Conservation (phyloP, 1,284 basidiomycete genomes). For the Gomphus bonarii region DNA sequence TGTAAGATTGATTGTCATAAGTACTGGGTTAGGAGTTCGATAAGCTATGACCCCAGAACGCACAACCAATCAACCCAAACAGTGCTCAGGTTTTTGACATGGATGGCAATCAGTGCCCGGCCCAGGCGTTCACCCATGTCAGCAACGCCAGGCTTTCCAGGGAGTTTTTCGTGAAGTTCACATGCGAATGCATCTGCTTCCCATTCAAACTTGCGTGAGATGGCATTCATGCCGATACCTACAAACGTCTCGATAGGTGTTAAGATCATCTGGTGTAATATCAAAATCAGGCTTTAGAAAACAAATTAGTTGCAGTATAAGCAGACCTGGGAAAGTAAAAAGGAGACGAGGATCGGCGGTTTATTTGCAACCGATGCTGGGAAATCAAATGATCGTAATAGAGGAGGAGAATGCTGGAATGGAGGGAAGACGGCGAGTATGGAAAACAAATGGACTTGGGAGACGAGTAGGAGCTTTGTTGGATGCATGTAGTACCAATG, state of each 20-base stretch:
- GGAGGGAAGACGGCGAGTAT: conserved; percentile 86
- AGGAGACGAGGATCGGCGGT: conserved; percentile 82
- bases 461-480: conserved; percentile 76
- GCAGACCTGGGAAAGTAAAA: conserved; percentile 72
- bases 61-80: conserved; percentile 87
- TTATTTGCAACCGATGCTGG: conserved; percentile 48
- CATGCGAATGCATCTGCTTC: conserved; percentile 80
- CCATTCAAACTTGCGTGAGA: conserved; percentile 82
- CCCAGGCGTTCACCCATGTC: conserved; percentile 77
- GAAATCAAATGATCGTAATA: conserved; percentile 86
- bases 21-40: neutral
- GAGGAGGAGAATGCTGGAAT: conserved; percentile 79
- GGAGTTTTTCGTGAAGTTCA: conserved; percentile 37
- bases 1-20: conserved; percentile 20
- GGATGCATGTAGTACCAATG: conserved; percentile 93
- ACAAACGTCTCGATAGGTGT: conserved; percentile 76
- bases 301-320: neutral
- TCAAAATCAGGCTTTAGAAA: neutral
- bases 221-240: conserved; percentile 66
- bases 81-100: conserved; percentile 84
- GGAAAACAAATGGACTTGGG: conserved; percentile 80
- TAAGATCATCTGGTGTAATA: conserved; percentile 54
- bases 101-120: conserved; percentile 69
- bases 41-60: conserved; percentile 21
- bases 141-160: conserved; percentile 31